Evolutionary conservation across 2,329 filamentous ascomycete genomes (phyloP), one percentile per base, ranked within the genome.

Genomic region (Cercospora sesami): DNA sequence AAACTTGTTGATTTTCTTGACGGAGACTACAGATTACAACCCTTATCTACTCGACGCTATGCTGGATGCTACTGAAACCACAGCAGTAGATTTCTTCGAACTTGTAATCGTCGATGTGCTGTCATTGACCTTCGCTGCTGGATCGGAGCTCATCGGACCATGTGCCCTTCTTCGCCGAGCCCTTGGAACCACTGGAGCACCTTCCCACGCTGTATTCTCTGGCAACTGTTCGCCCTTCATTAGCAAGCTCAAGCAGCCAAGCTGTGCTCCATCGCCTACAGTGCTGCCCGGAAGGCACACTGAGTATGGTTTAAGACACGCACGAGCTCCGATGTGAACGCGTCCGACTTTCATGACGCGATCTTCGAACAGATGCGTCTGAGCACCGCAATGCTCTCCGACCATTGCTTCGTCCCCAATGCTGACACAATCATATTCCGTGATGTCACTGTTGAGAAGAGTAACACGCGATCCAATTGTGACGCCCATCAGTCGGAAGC

Each of bases 341-440:
- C 36, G 60, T 5, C 72, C 73, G 9, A 75, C 66, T 48, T 73
- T 73, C 73, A 75, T 73, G n/a, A 75, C 64, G 14, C 73, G 68
- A 42, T 75, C 73, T 53, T 75, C 72, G 62, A 75, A 75, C 5
- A 74, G 60, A 63, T 74, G 72, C 3, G 73, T 74, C 39, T 75
- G 72, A 3, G 70, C 68, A 3, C 70, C 72, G 45, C 70, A 71
- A 1, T 30, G 57, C 39, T 71, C 57, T 28, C 73, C 71, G 31
- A 73, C 55, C 36, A 72, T 71, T 3, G 71, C 71, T 30, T 73
- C 73, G 62, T 74, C 72, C 10, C 69, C 72, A 28, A 75, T 72
- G 5, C 65, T 69, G 23, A 75, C 71, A 30, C 68, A 71, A 36
- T 75, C 73, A 63, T 69, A 72, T 30, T 75, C 72, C 5, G 71